Conservation (phyloP, 805 yeast species). For the Yarrowia yakushimensis region DNA sequence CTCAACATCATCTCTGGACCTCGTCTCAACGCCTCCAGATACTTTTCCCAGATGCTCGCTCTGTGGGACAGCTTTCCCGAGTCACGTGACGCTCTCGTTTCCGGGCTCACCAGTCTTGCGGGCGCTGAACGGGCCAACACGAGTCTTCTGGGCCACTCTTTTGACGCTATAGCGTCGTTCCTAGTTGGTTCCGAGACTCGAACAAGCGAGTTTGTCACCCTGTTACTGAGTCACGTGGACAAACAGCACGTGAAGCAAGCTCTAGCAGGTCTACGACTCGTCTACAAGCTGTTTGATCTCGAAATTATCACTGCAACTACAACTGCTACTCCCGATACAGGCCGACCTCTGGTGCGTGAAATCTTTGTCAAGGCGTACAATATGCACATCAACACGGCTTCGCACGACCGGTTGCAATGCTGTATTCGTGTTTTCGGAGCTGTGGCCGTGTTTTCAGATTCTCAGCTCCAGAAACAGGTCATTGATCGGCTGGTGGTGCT, state of each 20-base stretch:
- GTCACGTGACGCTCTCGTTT: background rate
- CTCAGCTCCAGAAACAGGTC: background rate
- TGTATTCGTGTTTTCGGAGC: slow-evolving; percentile 9
- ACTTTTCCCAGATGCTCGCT: slow-evolving; percentile 1
- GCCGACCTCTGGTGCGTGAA: slow-evolving; percentile 43
- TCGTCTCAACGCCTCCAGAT: background rate
- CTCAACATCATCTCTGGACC: background rate
- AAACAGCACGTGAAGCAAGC: background rate
- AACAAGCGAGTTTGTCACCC: background rate
- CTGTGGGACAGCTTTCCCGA: background rate
- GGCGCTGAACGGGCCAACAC: slow-evolving; percentile 16
- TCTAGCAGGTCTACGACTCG: background rate
- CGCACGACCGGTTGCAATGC: background rate
- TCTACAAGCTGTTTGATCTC: background rate
- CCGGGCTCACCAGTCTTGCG: slow-evolving; percentile 1
- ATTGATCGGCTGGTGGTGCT: background rate
- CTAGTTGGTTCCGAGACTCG: background rate
- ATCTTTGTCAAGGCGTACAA: slow-evolving; percentile 44
- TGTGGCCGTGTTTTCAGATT: background rate
- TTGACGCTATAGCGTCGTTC: background rate
- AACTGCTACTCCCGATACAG: slow-evolving; percentile 60
- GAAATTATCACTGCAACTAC: slow-evolving; percentile 42
- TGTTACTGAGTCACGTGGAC: background rate
- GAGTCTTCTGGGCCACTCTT: background rate
- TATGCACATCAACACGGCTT: slow-evolving; percentile 48